Evolutionary conservation across 331 rosid species (phyloP), one percentile per base, ranked within the genome.

Genomic region (Cucumis variabilis): DNA sequence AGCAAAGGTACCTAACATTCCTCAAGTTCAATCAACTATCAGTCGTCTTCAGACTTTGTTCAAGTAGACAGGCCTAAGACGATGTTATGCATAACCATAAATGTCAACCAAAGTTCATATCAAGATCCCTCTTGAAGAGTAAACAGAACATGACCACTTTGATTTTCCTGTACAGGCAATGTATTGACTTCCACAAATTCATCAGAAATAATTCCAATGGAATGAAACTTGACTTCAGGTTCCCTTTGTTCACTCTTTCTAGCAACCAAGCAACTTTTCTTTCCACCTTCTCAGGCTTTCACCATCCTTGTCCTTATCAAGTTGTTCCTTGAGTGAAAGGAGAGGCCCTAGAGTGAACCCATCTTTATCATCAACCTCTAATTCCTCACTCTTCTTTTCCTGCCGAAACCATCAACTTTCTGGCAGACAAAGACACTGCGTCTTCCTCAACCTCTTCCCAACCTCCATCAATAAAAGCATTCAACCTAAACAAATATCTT

Each of bases 231-330:
- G 86, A 95, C 99, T 92, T 95, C 99, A 88, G 99, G 95, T 86
- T 94, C 98, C 95, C 90, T 86, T 92, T 90, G 91, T 85, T 55
- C 99, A 89, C 90, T 91, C 92, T 92, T 88, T 95, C 99, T 92
- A 94, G 92, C 93, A 94, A 89, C 99, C 99, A 80, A 96, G 93
- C 88, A 96, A 93, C 93, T 95, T 93, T 93, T 96, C 98, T 91
- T 96, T 96, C 98, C 99, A 96, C 93, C 98, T 94, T 91, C 99
- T 93, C 53, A 96, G 92, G 92, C 98, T 96, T 83, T 96, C 97
- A 90, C 94, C 99, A 86, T 95, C 98, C 99, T 95, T 93, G 92
- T 96, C 99, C 58, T 83, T 89, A 87, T 94, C 98, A 93, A 96
- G 95, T 93, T 95, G 98, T 55, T 95, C 98, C 92, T 93, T 96